Evolutionary conservation across 768 basidiomycete species (phyloP).

Genomic region (Leccinum disarticulatum): DNA sequence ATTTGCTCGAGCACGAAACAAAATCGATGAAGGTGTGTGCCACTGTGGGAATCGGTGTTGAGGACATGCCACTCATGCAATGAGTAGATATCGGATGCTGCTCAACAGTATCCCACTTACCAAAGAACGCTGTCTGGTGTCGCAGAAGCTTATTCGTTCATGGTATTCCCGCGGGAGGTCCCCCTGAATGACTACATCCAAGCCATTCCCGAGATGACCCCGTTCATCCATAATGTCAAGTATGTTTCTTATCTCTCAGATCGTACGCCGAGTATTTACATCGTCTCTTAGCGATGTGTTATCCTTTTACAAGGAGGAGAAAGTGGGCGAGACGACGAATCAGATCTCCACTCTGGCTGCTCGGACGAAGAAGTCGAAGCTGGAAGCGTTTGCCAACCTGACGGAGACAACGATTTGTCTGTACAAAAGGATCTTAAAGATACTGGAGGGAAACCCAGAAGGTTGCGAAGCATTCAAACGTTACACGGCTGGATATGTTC

Average conservation of each 20-base stretch:
- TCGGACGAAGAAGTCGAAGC: not conserved
- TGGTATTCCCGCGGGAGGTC: not conserved
- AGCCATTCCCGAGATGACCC: not conserved
- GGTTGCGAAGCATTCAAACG: conserved; percentile 7
- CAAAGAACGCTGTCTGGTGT: not conserved
- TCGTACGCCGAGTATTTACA: not conserved
- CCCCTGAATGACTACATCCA: not conserved
- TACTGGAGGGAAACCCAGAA: conserved; percentile 10
- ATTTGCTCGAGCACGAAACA: not conserved
- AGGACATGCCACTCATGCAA: not conserved
- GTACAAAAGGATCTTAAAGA: conserved; percentile 22
- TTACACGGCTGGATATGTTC: conserved; percentile 18
- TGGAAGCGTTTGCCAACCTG: not conserved
- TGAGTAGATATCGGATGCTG: not conserved
- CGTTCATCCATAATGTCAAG: not conserved
- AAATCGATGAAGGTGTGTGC: not conserved
- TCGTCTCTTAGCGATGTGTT: not conserved
- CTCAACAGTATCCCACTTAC: not conserved
- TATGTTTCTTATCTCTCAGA: not conserved
- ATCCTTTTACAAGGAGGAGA: not conserved
- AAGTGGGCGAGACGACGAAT: not conserved
- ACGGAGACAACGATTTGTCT: conserved; percentile 1
- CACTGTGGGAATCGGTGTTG: not conserved
- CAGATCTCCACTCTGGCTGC: not conserved
- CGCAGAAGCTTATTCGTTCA: conserved; percentile 9